phyloP scores from a whole-genome alignment of 2,329 filamentous ascomycete species.

The Tolypocladium tundrense region DNA sequence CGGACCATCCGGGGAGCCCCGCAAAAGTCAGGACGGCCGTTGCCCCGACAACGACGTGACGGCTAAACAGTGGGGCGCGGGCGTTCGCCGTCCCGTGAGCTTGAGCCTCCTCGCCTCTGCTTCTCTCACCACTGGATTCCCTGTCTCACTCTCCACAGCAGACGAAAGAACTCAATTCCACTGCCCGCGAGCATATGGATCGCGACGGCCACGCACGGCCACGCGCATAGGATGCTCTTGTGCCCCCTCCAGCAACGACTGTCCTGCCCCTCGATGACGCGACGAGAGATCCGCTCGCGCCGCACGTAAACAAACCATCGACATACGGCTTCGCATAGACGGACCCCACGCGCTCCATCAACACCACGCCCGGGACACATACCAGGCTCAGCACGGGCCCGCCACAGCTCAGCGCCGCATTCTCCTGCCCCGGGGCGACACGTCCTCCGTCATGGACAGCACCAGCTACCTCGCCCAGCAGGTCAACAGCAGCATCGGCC shows the following conservation, averaged over 20 bases:
- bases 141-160: neutral
- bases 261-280: neutral
- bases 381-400: neutral
- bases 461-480: conserved; percentile 89
- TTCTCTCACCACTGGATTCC: neutral
- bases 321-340: neutral
- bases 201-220: neutral
- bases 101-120: neutral
- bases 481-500: conserved; percentile 86
- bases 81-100: neutral
- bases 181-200: neutral
- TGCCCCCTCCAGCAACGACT: neutral
- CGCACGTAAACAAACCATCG: neutral
- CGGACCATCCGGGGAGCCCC: neutral
- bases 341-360: neutral
- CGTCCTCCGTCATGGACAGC: conserved; percentile 33
- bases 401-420: neutral
- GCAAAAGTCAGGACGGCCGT: neutral
- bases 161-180: neutral
- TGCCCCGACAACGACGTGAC: neutral
- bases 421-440: neutral
- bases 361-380: neutral
- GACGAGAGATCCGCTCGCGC: neutral
- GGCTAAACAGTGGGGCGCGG: neutral
- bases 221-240: neutral